Base-by-base conservation (phyloP, 2,329 filamentous ascomycete species). In the Ophiostoma triangulosporum region DNA sequence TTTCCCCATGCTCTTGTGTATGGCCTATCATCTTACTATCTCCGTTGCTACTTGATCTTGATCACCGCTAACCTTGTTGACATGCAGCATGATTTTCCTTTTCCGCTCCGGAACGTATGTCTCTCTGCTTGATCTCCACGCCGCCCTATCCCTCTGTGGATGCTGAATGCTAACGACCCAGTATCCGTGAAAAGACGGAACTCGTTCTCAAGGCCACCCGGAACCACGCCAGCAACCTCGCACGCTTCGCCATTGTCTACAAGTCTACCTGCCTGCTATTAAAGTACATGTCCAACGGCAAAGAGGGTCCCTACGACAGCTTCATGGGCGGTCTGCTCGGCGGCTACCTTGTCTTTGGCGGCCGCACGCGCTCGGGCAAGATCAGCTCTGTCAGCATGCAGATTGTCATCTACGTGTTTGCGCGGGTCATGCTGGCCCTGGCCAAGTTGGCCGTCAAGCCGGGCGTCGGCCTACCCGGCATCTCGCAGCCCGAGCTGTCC, bases 371-470 rank as follows among this genome's bases (percentile, higher is more conserved):
- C 56, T 72, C 70, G 35, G 84, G 84, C 61, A 77, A 78, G 66
- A 82, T 88, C 63, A 86, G 84, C 57, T 85, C 81, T 59, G 84
- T 96, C 58, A 95, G 84, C 70, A 88, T 96, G 73, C 91, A 98
- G 75, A 98, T 98, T 66, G 89, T 95, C 67, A 87, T 97, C 62
- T 98, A 98, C 73, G 86, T 98, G 58, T 96, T 96, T 65, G 93
- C 93, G 48, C 83, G 93, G 60, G 93, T 96, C 15, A 77, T 85
- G 57, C 78, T 98, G 32, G 88, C 87, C 8, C 71, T 94, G 24
- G 93, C 90, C 31, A 88, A 88, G 64, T 72, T 97, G 55, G 80
- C 86, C 54, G 81, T 97, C 58, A 83, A 88, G 67, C 78, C 78
- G 2, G 73, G 73, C 43, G 63, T 64, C 54, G 75, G 76, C 52